Evolutionary conservation across 2,329 filamentous ascomycete species (phyloP), one percentile per base, ranked within the genome.

Genomic region (Dactylellina sp.): DNA sequence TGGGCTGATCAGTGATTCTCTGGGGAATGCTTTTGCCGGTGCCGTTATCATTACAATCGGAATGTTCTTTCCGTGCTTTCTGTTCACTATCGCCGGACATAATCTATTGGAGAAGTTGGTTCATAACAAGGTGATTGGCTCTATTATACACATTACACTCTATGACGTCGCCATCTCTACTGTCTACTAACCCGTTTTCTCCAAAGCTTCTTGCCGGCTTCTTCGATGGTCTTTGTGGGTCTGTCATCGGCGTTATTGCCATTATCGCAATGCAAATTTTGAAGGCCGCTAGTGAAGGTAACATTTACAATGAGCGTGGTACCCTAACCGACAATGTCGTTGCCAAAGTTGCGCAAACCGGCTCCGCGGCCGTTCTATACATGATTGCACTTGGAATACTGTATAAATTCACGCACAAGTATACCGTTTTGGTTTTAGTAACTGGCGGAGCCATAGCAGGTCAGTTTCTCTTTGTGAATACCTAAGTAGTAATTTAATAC

Each of bases 1-100:
- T 20, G 80, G 79, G 24, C 76, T 78, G 56, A 16, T 53, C 50
- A 76, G 77, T 61, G 71, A 79, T 7, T 75, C 76, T 40, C 47
- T 80, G 24, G 77, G 79, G 20, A 77, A 76, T 44, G 79, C 78
- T 32, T 80, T 80, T 77, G 78, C 78, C 0, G 79, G 80, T n/a
- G 79, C 79, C 6, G 72, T 80, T 16, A 71, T 80, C 37, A 80
- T 80, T 50, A 80, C 79, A 7, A 39, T 80, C 40, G 80, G 79
- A n/a, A 80, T 80, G 79, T 80, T 80, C 61, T 79, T 80, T 65
- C 80, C 80, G 2, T 81, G 80, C 56, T 81, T 80, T 70, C 2
- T 80, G 37, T 80, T 80, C 71, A 80, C 79, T 0, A 78, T 80
- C 75, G 79, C 77, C 14, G 79, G 79, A 16, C 79, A 80, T 76